These are phyloP conservation scores for Hygrocybe coccinea DNA, from an alignment of 768 basidiomycete species.

Conservation along the genomic window DNA sequence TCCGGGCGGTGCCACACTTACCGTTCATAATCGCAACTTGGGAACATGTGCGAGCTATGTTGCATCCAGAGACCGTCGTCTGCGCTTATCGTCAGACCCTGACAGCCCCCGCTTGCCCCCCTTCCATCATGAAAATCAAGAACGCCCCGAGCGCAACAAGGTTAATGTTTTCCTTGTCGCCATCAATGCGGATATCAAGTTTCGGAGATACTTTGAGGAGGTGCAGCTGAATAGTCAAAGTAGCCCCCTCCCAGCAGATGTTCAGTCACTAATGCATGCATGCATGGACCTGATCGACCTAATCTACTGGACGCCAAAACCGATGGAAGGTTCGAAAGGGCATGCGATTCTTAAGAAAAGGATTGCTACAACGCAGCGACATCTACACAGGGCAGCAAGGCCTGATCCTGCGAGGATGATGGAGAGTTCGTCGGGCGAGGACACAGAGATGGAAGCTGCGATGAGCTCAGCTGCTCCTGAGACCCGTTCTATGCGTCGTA, in stretches of 20 bases:
- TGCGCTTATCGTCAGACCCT: constrained; percentile 13
- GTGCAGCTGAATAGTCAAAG: constrained; percentile 3
- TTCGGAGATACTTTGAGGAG: constrained; percentile 19
- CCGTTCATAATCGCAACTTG: constrained; percentile 10
- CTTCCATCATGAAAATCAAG: constrained; percentile 14
- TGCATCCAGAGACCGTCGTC: constrained; percentile 12
- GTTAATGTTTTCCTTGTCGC: constrained; percentile 20
- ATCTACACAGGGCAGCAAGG: constrained; percentile 7
- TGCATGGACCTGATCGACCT: constrained; percentile 17
- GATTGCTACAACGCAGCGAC: constrained; percentile 1
- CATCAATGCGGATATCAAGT: constrained; percentile 22
- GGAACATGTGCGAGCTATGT: constrained; percentile 11
- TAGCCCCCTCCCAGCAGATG: constrained; percentile 16
- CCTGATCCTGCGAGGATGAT: constrained; percentile 3
- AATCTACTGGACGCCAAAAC: constrained; percentile 17
- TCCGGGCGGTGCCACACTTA: constrained; percentile 13
- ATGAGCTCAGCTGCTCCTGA: not conserved
- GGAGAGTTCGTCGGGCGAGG: constrained; percentile 9
- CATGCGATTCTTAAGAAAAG: not conserved
- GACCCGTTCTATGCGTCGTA: constrained; percentile 3
- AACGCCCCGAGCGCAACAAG: not conserved
- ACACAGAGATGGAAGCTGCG: constrained; percentile 2
- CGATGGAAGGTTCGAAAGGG: constrained; percentile 10
- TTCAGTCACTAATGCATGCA: constrained; percentile 16
- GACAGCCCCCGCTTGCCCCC: constrained; percentile 15